Evolutionary conservation across 2,329 filamentous ascomycete genomes (phyloP).

Genomic region (Penicillium aurantiogriseum): DNA sequence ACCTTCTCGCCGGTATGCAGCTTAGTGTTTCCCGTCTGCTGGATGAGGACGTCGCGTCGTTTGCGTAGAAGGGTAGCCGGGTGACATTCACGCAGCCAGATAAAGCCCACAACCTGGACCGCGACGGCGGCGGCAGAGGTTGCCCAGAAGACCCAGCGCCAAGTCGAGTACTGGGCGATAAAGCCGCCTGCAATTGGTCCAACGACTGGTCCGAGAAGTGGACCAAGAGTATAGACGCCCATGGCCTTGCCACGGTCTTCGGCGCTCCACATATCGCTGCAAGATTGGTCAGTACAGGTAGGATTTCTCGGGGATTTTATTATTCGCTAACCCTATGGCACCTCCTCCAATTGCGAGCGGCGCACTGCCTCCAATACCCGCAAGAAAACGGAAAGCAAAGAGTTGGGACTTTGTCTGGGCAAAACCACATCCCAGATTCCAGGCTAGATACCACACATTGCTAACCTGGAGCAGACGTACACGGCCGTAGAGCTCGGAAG

Average conservation of each 20-base stretch:
- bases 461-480: constrained; percentile 50
- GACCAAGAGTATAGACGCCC: constrained; percentile 58
- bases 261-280: constrained; percentile 24
- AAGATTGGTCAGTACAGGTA: constrained; percentile 22
- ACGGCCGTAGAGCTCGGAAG: constrained; percentile 54
- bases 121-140: constrained; percentile 59
- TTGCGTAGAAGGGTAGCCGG: constrained; percentile 58
- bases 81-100: constrained; percentile 62
- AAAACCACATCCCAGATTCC: constrained; percentile 58
- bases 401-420: constrained; percentile 50
- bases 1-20: constrained; percentile 32
- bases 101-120: constrained; percentile 58
- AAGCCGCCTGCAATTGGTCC: constrained; percentile 64
- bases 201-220: constrained; percentile 61
- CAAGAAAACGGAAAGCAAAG: constrained; percentile 54
- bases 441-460: constrained; percentile 53
- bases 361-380: constrained; percentile 8
- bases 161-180: constrained; percentile 59
- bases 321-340: neutral
- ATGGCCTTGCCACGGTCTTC: constrained; percentile 61
- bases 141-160: constrained; percentile 69
- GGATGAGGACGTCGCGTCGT: constrained; percentile 39
- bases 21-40: neutral
- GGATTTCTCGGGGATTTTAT: too few relatives aligned
- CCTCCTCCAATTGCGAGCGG: constrained; percentile 1